Evolutionary conservation across 2,329 filamentous ascomycete genomes (phyloP).

Genomic region (Aspergillus quadrilineatus): DNA sequence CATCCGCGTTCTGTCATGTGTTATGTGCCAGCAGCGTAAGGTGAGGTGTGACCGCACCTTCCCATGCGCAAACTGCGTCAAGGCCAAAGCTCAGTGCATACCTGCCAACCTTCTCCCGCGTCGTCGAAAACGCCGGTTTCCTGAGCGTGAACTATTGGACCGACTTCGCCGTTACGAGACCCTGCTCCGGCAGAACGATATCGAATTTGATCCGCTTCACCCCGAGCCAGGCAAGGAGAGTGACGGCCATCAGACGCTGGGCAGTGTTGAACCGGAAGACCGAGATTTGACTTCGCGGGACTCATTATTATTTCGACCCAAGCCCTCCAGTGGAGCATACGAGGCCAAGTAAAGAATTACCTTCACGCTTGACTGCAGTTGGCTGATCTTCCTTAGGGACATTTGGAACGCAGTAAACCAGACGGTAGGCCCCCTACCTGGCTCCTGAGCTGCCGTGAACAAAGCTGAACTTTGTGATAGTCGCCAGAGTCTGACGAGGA

Average conservation of each 20-base stretch:
- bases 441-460: neutral
- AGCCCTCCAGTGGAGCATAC: neutral
- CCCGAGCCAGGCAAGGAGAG: neutral
- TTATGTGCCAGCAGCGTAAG: constrained; percentile 74
- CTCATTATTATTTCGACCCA: neutral
- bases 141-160: constrained; percentile 68
- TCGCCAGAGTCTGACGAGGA: constrained; percentile 18
- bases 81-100: constrained; percentile 58
- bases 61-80: constrained; percentile 69
- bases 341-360: constrained; percentile 18
- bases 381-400: constrained; percentile 38
- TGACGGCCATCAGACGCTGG: neutral
- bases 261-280: neutral
- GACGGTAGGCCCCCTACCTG: constrained; percentile 32
- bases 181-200: constrained; percentile 63
- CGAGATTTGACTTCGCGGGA: neutral
- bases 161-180: constrained; percentile 68
- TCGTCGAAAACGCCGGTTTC: constrained; percentile 61
- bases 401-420: constrained; percentile 50
- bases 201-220: constrained; percentile 66
- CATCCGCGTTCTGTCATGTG: constrained; percentile 50
- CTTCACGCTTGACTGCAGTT: neutral
- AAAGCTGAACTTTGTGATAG: constrained; percentile 21
- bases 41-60: constrained; percentile 71
- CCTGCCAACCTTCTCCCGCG: constrained; percentile 46